Evolutionary conservation across 2,329 filamentous ascomycete species (phyloP), one percentile per base, ranked within the genome.

Genomic region (Aspergillus versicolor): DNA sequence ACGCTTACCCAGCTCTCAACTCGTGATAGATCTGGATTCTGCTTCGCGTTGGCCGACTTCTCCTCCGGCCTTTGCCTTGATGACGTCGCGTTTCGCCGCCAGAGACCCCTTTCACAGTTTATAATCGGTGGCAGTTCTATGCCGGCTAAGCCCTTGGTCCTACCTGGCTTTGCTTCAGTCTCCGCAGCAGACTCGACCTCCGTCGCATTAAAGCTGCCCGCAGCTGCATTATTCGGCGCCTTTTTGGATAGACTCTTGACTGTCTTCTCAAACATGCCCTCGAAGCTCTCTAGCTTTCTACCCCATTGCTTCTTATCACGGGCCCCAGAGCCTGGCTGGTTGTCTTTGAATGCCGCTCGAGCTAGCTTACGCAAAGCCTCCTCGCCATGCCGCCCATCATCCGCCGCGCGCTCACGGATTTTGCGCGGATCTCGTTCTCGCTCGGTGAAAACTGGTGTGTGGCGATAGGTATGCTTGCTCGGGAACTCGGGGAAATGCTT

Each of bases 311-410:
- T 71, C 64, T 75, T 76, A 51, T 78, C 73, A 45, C 71, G 69
- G 38, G 73, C 76, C 27, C 75, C 73, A 13, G 73, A 73, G 51
- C 75, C 75, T 3, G 68, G 65, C 37, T 77, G 70, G 21, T 75
- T 74, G 49, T 77, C 68, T 58, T 77, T 72, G 56, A 71, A 74
- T 12, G 74, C 75, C 1, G 79, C 79, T 24, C 82, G 81, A 4
- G 81, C 78, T 67, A 89, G 74, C 65, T 84, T 87, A 48, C 86
- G 77, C 61, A 89, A 70, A 19, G 85, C 85, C 65, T 87, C 83
- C 68, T 88, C 86, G 7, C 85, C 86, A 58, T 86, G 71, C 45
- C 87, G 80, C 13, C 85, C 85, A 67, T 89, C 86, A 65, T 87
- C 81, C 3, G 85, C 87, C 4, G 85, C 85, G 56, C 81, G 79